phyloP scores from a whole-genome alignment of 2,329 filamentous ascomycete species.

The Ophiostoma himal-ulmi region DNA sequence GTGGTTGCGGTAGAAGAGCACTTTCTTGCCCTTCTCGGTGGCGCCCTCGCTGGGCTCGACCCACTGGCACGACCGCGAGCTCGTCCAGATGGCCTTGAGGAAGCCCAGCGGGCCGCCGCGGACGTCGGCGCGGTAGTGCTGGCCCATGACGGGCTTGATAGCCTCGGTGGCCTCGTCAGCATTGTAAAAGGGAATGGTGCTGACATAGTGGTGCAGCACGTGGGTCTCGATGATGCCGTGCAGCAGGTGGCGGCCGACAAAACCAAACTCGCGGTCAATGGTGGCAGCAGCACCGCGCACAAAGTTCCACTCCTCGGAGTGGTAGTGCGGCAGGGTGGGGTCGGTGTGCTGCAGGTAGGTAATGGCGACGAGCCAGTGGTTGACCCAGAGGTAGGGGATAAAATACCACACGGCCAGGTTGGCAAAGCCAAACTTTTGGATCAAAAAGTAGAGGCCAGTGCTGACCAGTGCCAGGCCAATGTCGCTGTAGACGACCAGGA shows the following conservation, averaged over 20 bases:
- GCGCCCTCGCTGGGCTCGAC: conserved; percentile 86
- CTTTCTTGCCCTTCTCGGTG: conserved; percentile 70
- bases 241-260: conserved; percentile 80
- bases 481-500: conserved; percentile 81
- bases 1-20: conserved; percentile 91
- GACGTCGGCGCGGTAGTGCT: conserved; percentile 83
- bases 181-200: conserved; percentile 62
- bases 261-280: conserved; percentile 94
- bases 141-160: conserved; percentile 79
- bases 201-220: conserved; percentile 94
- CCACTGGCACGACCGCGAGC: conserved; percentile 87
- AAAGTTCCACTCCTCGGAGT: conserved; percentile 79
- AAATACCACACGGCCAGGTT: conserved; percentile 96
- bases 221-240: conserved; percentile 97
- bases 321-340: conserved; percentile 86
- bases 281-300: conserved; percentile 87
- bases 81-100: conserved; percentile 73
- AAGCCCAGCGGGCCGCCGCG: conserved; percentile 75
- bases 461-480: conserved; percentile 64
- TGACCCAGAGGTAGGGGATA: conserved; percentile 92
- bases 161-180: conserved; percentile 30
- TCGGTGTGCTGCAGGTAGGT: conserved; percentile 97
- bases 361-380: conserved; percentile 98
- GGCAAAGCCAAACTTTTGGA: conserved; percentile 70
- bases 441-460: conserved; percentile 60